Percentiles rank a stretch among this genome's conserved stretches.
Conservation (phyloP, 2,329 filamentous ascomycete species). For the Exophiala xenobiotica region DNA sequence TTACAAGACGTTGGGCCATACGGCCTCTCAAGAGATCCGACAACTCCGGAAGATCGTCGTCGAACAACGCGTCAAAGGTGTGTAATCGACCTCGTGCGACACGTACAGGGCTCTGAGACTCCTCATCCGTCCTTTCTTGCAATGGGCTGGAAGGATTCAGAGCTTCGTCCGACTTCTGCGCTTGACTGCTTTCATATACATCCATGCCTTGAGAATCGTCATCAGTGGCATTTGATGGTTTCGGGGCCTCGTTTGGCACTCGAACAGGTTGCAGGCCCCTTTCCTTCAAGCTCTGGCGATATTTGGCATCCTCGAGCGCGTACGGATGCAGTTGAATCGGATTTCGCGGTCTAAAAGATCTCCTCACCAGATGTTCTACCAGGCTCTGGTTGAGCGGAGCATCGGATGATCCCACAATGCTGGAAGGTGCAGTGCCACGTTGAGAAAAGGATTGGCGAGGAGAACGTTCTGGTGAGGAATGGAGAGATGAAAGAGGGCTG, state of each 20-base stretch:
- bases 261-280: slow-evolving; percentile 46
- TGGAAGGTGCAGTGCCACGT: background rate
- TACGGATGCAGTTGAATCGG: slow-evolving; percentile 52
- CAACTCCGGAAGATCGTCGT: slow-evolving; percentile 24
- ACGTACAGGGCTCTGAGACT: slow-evolving; percentile 35
- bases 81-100: slow-evolving; percentile 1
- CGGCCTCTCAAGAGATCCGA: slow-evolving; percentile 14
- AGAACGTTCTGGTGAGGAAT: slow-evolving; percentile 13
- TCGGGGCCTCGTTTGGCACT: slow-evolving; percentile 26
- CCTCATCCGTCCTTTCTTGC: slow-evolving; percentile 37
- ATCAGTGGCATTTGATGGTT: slow-evolving; percentile 1
- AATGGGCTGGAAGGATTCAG: slow-evolving; percentile 25
- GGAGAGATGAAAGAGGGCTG: slow-evolving; percentile 26
- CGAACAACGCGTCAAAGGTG: slow-evolving; percentile 20
- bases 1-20: background rate
- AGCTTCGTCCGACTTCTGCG: slow-evolving; percentile 7
- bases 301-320: slow-evolving; percentile 46
- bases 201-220: slow-evolving; percentile 24
- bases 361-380: background rate
- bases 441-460: background rate
- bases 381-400: background rate
- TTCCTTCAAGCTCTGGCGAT: slow-evolving; percentile 41
- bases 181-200: slow-evolving; percentile 21
- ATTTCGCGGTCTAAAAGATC: slow-evolving; percentile 44
- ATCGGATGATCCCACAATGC: background rate